Evolutionary conservation across 208 protist species (phyloP), one percentile per base, ranked within the genome.

Genomic region (Wallacemonas collosoma): DNA sequence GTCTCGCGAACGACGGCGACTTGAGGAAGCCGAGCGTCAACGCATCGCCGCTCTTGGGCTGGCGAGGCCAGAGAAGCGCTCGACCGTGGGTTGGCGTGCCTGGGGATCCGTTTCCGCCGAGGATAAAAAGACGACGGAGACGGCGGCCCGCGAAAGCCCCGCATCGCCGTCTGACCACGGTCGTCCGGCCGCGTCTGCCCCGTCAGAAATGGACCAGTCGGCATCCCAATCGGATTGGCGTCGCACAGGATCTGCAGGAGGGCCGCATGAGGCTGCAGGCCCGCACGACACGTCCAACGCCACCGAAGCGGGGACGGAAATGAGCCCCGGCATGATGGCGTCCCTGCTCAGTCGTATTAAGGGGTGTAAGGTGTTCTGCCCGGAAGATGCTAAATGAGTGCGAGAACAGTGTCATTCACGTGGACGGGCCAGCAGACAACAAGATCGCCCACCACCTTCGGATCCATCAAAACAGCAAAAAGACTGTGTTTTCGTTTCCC

Each of bases 351-450:
- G 66, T 35, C 73, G 83, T 26, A 79, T 95, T n/a, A 90, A 88
- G 67, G 76, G 67, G 0, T 95, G 91, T 64, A 80, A 92, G 75
- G 87, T 95, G 39, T 95, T 93, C 80, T 95, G 91, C 77, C 90
- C 90, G 4, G 86, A 93, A 38, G 75, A 93, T 26, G 85, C 92
- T 5, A 65, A 65, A n/a, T 65, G 15, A 48, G 26, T 35, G 4
- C 1, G 9, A 17, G 26, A 7, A 56, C 8, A 56, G 51, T 26
- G 26, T 26, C 26, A 26, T 26, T 26, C 26, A 26, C 26, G 26
- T 26, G 26, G 26, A 26, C 26, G 26, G 26, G 26, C 26, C 26
- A 26, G 26, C 26, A 26, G 26, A 26, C 0, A 26, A 26, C 26
- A 26, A 26, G 26, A 26, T 26, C 26, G 26, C 26, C 26, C 26